Evolutionary conservation across 129 eudicot genomes (phyloP).

Genomic region (Helianthus annuus): HanXRQr2.0-SUNRISE NC_035441.2:186419567-186420066

Average conservation of each 20-base stretch:
- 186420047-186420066: constrained; percentile 19
- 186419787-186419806: constrained; percentile 79
- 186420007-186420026: constrained; percentile 54
- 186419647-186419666: constrained; percentile 54
- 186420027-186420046: constrained; percentile 48
- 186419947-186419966: constrained; percentile 17
- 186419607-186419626: constrained; percentile 97
- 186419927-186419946: neutral
- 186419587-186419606: constrained; percentile 94
- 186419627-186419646: constrained; percentile 90
- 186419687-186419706: constrained; percentile 37
- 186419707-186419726: constrained; percentile 55
- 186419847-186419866: neutral
- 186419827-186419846: constrained; percentile 52
- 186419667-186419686: constrained; percentile 60
- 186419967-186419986: constrained; percentile 12
- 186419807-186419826: constrained; percentile 83
- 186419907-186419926: neutral
- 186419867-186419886: constrained; percentile 13
- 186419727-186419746: constrained; percentile 72
- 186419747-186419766: constrained; percentile 38
- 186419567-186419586: constrained; percentile 97
- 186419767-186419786: constrained; percentile 54
- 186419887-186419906: neutral
- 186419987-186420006: constrained; percentile 38